These are phyloP conservation scores for Paulownia fortunei DNA, from an alignment of 257 asterid genomes.

Conservation along the genomic window DNA sequence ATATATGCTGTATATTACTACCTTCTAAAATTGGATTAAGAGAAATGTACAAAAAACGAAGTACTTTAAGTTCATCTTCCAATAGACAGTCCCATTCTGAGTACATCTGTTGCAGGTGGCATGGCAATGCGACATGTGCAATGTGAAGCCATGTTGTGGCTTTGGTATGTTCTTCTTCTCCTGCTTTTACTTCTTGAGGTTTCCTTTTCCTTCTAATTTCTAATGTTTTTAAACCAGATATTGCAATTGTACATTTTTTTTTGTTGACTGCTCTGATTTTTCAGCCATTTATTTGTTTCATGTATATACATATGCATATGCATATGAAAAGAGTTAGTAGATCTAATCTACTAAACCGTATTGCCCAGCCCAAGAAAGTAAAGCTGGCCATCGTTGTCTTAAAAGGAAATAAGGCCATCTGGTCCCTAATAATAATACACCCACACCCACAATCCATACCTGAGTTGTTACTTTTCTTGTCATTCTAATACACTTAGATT, in stretches of 20 bases:
- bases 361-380: no score
- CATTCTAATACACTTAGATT: no score
- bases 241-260: no score
- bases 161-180: slow-evolving; percentile 33
- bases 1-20: not conserved
- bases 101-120: slow-evolving; percentile 34
- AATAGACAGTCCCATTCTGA: not conserved
- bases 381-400: no score
- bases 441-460: no score
- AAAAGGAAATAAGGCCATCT: no score
- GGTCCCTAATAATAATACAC: no score
- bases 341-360: no score
- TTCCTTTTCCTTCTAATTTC: not conserved
- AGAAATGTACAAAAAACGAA: not conserved
- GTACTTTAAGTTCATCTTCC: not conserved
- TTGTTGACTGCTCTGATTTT: not conserved
- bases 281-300: not conserved
- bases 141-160: slow-evolving; percentile 33
- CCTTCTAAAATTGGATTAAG: not conserved
- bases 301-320: not conserved
- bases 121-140: slow-evolving; percentile 41
- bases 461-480: no score
- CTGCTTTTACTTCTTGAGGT: not conserved
- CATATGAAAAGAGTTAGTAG: not conserved
- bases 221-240: not conserved